Percentiles rank a stretch among this genome's conserved stretches.
Conservation (phyloP, 768 basidiomycete species). For the Lactifluus volemus region DNA sequence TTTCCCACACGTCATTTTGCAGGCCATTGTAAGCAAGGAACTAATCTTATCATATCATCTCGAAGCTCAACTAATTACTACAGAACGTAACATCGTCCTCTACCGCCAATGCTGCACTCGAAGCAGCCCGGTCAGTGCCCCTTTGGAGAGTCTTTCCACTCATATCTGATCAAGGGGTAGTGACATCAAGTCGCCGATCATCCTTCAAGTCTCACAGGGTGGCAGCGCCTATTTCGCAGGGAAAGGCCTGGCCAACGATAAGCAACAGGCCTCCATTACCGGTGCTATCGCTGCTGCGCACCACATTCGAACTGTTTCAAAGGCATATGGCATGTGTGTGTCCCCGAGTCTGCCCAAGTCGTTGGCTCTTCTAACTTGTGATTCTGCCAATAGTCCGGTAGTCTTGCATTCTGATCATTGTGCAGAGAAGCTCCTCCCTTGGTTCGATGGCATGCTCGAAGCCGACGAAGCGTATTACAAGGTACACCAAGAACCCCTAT, state of each 20-base stretch:
- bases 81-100: constrained; percentile 98
- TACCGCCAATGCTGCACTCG: constrained; percentile 86
- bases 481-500: constrained; percentile 76
- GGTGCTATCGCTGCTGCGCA: constrained; percentile 90
- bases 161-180: constrained; percentile 32
- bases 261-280: constrained; percentile 90
- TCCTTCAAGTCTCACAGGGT: constrained; percentile 96
- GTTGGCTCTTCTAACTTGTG: constrained; percentile 1
- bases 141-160: neutral
- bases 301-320: constrained; percentile 82
- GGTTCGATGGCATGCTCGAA: constrained; percentile 99
- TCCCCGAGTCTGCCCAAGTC: neutral
- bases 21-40: constrained; percentile 64
- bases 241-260: constrained; percentile 90
- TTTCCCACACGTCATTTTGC: constrained; percentile 11
- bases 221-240: constrained; percentile 95
- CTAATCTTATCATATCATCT: constrained; percentile 13
- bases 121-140: constrained; percentile 72
- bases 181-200: constrained; percentile 95
- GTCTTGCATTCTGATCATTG: constrained; percentile 98
- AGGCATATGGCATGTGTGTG: constrained; percentile 86
- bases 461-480: constrained; percentile 93
- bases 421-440: constrained; percentile 93
- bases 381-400: constrained; percentile 59
- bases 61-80: neutral